Evolutionary conservation across 306 rosid genomes (phyloP), one percentile per base, ranked within the genome.

Genomic region (Ochetophila trinervis): DNA sequence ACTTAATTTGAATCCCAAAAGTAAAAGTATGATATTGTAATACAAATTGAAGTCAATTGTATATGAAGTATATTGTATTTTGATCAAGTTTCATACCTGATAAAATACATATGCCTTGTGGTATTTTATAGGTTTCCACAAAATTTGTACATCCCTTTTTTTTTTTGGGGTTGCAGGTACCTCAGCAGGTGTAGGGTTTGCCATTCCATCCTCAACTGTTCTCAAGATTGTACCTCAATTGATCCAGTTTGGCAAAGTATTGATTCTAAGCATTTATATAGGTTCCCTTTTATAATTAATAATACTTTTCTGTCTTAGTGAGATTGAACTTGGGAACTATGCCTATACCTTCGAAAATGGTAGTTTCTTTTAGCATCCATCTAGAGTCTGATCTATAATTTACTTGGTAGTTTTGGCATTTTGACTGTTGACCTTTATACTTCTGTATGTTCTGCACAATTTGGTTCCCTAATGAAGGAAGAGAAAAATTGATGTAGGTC

Each of bases 101-200:
- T 32, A 53, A 76, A 52, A 72, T 54, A 2, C 3, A 53, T 54
- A 52, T 45, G n/a, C n/a, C n/a, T n/a, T n/a, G n/a, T n/a, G 30
- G 32, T 27, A 27, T 55, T 62, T 40, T 67, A 8, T 51, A 22
- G 21, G 54, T 8, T 3, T 35, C 35, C 32, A 59, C 55, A 48
- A 53, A 35, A 44, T 68, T 32, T 56, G 16, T 57, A 59, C 15
- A 58, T 27, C 20, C 36, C 36, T 20, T 62, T 15, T 59, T 66
- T 3, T 13, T 30, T n/a, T 42, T 70, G 76, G 68, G 53, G 63
- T 70, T 75, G 66, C 81, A 93, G 99, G 99, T 52, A 93, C 97
- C 67, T 93, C 99, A 51, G 97, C 99, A 23, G 96, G 97, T 58
- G 99, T 93, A 45, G 99, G 99, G 65, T 93, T 93, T 83, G 99